These are phyloP conservation scores for Pseudonectria buxi DNA, from an alignment of 2,329 filamentous ascomycete genomes.

Conservation along the genomic window DNA sequence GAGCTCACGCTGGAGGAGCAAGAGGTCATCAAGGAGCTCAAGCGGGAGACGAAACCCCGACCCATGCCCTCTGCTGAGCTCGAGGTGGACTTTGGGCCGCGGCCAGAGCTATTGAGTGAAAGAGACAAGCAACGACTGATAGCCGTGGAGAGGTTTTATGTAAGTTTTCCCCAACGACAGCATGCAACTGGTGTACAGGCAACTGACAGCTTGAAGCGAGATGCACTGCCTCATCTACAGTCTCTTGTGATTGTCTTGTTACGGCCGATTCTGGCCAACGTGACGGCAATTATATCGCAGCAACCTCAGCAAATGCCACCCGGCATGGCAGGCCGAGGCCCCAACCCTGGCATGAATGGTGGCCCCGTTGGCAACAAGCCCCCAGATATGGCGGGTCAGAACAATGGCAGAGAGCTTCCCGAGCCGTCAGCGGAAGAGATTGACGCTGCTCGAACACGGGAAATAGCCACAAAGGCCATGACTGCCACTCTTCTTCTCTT, in stretches of 20 bases:
- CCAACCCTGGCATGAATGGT: constrained; percentile 35
- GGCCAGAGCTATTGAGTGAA: constrained; percentile 39
- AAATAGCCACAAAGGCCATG: constrained; percentile 86
- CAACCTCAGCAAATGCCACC: constrained; percentile 42
- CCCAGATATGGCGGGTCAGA: constrained; percentile 27
- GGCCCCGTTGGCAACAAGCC: constrained; percentile 27
- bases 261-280: constrained; percentile 79
- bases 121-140: constrained; percentile 58
- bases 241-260: constrained; percentile 89
- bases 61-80: constrained; percentile 13
- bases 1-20: constrained; percentile 37
- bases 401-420: constrained; percentile 30
- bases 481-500: constrained; percentile 84
- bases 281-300: constrained; percentile 72
- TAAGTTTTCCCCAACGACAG: constrained; percentile 41
- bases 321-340: constrained; percentile 32
- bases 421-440: constrained; percentile 64
- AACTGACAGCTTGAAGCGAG: constrained; percentile 42
- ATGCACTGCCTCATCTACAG: constrained; percentile 77
- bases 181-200: not conserved
- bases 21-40: constrained; percentile 15
- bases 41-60: constrained; percentile 16
- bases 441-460: constrained; percentile 72
- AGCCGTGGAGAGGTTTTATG: constrained; percentile 78
- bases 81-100: constrained; percentile 41